Evolutionary conservation across 192 early-diverging fungal species (phyloP).

Genomic region (Nowakowskiella sp.): DNA sequence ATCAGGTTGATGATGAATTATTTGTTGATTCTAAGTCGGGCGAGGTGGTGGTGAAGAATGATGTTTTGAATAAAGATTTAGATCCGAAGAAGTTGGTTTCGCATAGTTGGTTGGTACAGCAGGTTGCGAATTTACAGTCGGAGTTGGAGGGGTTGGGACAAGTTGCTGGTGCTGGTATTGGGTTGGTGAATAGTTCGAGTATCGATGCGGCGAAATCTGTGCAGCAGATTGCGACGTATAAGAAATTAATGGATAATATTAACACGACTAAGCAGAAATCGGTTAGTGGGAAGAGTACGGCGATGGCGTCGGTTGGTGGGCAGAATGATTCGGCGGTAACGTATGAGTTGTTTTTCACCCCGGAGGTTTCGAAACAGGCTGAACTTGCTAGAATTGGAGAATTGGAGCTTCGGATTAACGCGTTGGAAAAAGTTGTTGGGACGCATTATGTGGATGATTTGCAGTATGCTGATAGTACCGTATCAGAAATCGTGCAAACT

Average conservation of each 20-base stretch:
- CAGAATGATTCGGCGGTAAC: slow-evolving; percentile 34
- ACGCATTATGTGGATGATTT: slow-evolving; percentile 51
- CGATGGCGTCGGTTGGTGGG: background rate
- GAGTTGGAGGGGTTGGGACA: slow-evolving; percentile 11
- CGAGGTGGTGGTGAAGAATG: slow-evolving; percentile 1
- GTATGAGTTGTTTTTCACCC: slow-evolving; percentile 67
- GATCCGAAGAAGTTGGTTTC: background rate
- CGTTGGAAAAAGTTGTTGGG: slow-evolving; percentile 62
- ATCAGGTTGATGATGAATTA: slow-evolving; percentile 9
- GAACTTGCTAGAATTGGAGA: slow-evolving; percentile 50
- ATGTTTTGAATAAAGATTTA: background rate
- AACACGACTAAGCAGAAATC: slow-evolving; percentile 3
- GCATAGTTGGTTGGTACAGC: slow-evolving; percentile 16
- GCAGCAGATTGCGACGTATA: slow-evolving; percentile 15
- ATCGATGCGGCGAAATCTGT: slow-evolving; percentile 4
- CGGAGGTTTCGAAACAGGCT: slow-evolving; percentile 45
- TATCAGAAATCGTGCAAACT: slow-evolving; percentile 14
- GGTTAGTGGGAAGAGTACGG: slow-evolving; percentile 3
- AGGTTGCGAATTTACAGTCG: slow-evolving; percentile 10
- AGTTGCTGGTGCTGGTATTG: background rate
- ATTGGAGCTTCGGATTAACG: slow-evolving; percentile 59
- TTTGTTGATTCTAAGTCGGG: slow-evolving; percentile 1
- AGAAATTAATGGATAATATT: slow-evolving; percentile 19
- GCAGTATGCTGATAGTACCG: slow-evolving; percentile 25
- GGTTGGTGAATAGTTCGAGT: background rate